Evolutionary conservation across 2,329 filamentous ascomycete species (phyloP), one percentile per base, ranked within the genome.

Genomic region (Paraphaeosphaeria sporulosa): DNA sequence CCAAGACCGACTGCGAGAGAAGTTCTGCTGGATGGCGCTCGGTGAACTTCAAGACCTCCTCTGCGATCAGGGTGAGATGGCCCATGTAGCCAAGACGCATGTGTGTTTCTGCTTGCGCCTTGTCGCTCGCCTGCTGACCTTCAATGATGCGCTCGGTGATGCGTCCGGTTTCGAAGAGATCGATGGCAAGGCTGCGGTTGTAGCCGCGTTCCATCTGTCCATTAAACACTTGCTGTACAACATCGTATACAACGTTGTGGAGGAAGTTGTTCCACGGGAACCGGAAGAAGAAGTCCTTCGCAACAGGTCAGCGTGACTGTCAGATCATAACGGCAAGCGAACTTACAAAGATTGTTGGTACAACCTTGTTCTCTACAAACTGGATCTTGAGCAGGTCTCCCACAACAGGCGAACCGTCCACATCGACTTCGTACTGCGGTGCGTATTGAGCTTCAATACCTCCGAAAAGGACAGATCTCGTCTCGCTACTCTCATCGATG

Each of bases 191-290:
- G 50, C 88, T 90, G 12, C 92, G 89, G 78, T 99, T 99, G 80
- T 90, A 97, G 30, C 95, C 94, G 61, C 93, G 90, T 69, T 98
- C 94, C 91, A 99, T 97, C 0, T 93, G 93, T 9, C 95, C 95
- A 75, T 99, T 99, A 79, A 99, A 98, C 0, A 99, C 95, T 81
- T 99, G 95, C 78, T 99, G 95, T 46, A 99, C 92, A 72, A 99
- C 94, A 77, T 99, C 95, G 76, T 99, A 99, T 50, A 99, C 95
- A 46, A 99, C 95, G 73, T 99, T 99, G 80, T 99, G 95, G 47
- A 99, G 85, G 75, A 99, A 99, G 78, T 99, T 99, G 79, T 99
- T 99, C 95, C 95, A 99, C 1, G 95, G 94, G 73, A 98, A 99
- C 61, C 90, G 89, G 83, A 99, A 99, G 81, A 99, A 99, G 82